Base-by-base conservation (phyloP, 2,329 filamentous ascomycete species). In the Dactylonectria estremocensis region DNA sequence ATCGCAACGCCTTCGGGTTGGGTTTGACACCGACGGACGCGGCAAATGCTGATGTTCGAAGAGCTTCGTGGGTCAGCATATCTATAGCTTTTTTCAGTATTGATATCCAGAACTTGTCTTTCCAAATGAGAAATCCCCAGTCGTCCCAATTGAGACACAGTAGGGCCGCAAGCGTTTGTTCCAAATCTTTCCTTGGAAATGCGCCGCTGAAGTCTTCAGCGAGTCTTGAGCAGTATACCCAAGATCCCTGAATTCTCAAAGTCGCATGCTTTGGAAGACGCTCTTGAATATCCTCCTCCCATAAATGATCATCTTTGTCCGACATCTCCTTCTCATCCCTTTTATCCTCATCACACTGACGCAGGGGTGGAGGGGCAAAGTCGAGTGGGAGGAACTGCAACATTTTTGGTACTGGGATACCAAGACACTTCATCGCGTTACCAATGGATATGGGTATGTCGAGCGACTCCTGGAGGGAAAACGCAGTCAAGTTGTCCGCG, bases 361-460 rank as follows among this genome's bases (percentile, higher is more conserved):
- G 46, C 14, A 16, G 46, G 49, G 20, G 5, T 37, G 37, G 3
- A 22, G 24, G 18, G 43, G 20, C 45, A 1, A 33, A 20, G 9
- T 62, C 46, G 6, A 67, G 33, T 3, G 64, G 64, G n/a, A 62
- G 64, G 9, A 67, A 63, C 46, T 63, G 64, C 10, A 62, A 31
- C 14, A 67, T 24, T 13, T 58, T 58, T 16, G 64, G 64, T n/a
- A 59, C 53, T 22, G 53, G 64, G 33, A 67, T 67, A 10, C 59
- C 55, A 13, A 67, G 53, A 20, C 53, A 46, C 37, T 50, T 57
- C 64, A 67, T 67, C 8, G 58, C 53, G 11, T 58, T 45, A 3
- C 64, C 64, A 2, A 63, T 58, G n/a, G 64, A 62, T 9, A 59
- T 45, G 3, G 64, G 64, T 9, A 67, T 63, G 1, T 57, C 59